Evolutionary conservation across 352 stramenopile species (phyloP).

Genomic region (Phytopythium cucurbitacearum): DNA sequence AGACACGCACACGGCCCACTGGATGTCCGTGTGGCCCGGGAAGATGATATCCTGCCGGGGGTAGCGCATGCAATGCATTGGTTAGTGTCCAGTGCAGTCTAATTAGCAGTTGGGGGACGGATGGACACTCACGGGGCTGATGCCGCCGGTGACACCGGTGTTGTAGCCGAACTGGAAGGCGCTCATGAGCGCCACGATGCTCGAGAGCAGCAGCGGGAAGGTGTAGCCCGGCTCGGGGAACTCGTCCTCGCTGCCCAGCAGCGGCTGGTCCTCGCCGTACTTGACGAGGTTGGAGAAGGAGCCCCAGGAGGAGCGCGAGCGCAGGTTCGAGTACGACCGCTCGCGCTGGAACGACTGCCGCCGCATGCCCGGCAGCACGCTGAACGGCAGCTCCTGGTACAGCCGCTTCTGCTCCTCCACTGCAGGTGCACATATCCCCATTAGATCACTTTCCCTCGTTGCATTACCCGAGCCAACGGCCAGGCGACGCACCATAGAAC

Average conservation of each 20-base stretch:
- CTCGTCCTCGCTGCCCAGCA: constrained; percentile 48
- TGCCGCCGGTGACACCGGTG: constrained; percentile 60
- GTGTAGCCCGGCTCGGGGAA: constrained; percentile 68
- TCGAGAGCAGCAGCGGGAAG: constrained; percentile 56
- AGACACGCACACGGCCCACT: constrained; percentile 67
- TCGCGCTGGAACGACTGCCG: constrained; percentile 70
- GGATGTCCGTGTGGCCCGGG: constrained; percentile 51
- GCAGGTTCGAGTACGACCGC: constrained; percentile 66
- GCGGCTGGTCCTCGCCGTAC: constrained; percentile 70
- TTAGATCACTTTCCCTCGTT: background rate
- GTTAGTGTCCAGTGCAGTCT: background rate
- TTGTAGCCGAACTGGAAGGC: constrained; percentile 77
- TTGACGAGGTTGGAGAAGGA: constrained; percentile 50
- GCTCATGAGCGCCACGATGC: constrained; percentile 63
- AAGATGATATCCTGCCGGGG: constrained; percentile 37
- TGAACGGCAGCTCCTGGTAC: constrained; percentile 73
- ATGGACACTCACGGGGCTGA: constrained; percentile 27
- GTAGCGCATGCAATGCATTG: background rate
- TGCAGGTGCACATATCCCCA: constrained; percentile 8
- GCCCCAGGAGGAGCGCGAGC: constrained; percentile 51
- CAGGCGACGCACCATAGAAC: constrained; percentile 52
- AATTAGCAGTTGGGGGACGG: background rate
- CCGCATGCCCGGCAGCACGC: constrained; percentile 63
- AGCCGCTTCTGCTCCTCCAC: constrained; percentile 70
- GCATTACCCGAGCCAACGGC: background rate